Evolutionary conservation across 2,329 filamentous ascomycete species (phyloP).

Genomic region (Colletotrichum viniferum): DNA sequence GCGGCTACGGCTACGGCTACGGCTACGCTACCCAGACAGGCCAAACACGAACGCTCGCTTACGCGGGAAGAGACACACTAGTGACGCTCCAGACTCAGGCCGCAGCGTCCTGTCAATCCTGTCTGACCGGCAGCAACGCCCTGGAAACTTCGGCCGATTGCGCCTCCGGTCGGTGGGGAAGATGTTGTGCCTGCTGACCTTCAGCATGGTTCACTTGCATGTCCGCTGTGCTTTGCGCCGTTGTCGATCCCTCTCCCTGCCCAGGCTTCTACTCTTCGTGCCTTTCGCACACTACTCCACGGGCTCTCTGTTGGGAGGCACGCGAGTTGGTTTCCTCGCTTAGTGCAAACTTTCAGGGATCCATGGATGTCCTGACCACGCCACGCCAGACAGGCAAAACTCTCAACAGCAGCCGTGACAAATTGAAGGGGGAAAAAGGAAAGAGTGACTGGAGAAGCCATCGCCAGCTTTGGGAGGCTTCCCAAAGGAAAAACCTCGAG

Average conservation of each 20-base stretch:
- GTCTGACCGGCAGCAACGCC: neutral
- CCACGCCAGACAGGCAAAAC: neutral
- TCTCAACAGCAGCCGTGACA: neutral
- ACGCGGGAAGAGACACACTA: neutral
- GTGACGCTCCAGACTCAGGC: neutral
- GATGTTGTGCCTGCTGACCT: neutral
- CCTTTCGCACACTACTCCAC: neutral
- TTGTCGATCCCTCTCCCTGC: neutral
- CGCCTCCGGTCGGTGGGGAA: constrained; percentile 1
- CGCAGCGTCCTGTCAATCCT: neutral
- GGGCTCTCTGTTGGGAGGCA: neutral
- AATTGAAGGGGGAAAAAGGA: neutral
- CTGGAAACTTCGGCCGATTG: neutral
- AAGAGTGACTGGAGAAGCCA: neutral
- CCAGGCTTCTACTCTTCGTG: neutral
- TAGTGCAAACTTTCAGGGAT: neutral
- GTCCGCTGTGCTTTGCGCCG: neutral
- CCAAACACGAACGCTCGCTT: neutral
- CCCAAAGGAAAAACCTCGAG: neutral
- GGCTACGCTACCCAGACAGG: neutral
- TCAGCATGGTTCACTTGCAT: neutral
- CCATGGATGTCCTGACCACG: neutral
- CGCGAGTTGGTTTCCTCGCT: neutral
- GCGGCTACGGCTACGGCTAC: neutral
- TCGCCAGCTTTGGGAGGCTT: neutral